Conservation (phyloP, 129 eudicot species). For the Flaveria ramosissima region DNA sequence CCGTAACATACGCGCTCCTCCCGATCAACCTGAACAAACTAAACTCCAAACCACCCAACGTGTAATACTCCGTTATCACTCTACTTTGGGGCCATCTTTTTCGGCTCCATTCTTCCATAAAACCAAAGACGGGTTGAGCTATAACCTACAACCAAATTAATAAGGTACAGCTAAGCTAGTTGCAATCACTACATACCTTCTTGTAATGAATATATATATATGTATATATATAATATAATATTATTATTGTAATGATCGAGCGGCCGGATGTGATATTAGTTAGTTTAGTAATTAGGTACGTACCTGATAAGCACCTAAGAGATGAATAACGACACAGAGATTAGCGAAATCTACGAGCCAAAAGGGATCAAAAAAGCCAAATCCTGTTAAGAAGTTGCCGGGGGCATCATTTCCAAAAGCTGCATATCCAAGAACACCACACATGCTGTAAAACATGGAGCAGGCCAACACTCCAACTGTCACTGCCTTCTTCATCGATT, state of each 20-base stretch:
- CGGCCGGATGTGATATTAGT: too few relatives aligned
- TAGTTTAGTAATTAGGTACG: not conserved
- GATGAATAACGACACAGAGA: constrained; percentile 66
- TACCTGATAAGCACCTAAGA: constrained; percentile 89
- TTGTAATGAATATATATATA: too few relatives aligned
- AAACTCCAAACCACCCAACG: constrained; percentile 30
- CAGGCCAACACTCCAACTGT: constrained; percentile 41
- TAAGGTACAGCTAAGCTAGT: too few relatives aligned
- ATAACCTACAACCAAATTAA: constrained; percentile 37
- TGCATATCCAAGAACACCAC: constrained; percentile 65
- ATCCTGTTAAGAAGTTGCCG: constrained; percentile 79
- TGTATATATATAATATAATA: too few relatives aligned
- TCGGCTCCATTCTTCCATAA: constrained; percentile 47
- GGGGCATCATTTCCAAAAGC: constrained; percentile 85
- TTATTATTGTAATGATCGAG: too few relatives aligned
- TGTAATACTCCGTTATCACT: constrained; percentile 38
- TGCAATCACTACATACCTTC: too few relatives aligned
- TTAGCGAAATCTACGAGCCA: constrained; percentile 74
- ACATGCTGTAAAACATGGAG: constrained; percentile 54
- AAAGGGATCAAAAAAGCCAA: constrained; percentile 74
- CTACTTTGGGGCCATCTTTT: constrained; percentile 56
- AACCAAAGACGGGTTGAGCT: constrained; percentile 57
- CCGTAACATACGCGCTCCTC: constrained; percentile 60
- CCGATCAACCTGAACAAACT: constrained; percentile 54
- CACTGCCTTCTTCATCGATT: constrained; percentile 67